Base-by-base conservation (phyloP, 148 eudicot genomes). In the Cornus florida region DNA sequence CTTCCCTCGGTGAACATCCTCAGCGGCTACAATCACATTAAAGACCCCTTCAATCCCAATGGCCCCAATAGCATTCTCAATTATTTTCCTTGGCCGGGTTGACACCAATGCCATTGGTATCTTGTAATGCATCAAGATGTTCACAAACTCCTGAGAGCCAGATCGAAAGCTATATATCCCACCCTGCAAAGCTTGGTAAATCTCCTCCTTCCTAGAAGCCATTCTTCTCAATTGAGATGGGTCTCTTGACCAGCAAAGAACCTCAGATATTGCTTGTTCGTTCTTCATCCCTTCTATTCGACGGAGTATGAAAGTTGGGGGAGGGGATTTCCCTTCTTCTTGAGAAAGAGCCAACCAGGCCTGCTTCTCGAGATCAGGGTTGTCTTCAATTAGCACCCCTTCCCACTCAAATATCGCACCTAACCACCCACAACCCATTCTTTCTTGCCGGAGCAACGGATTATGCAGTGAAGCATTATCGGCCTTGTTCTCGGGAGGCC, bases 321-420 rank as follows among this genome's bases (percentile, higher is more conserved):
- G 99, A 6, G 95, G 92, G 1, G 92, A 80, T 78, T 90, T 92
- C 10, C 97, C 98, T 91, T 96, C 99, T 84, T 96, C 99, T 77
- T 89, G 87, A 32, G 95, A 82, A 74, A 96, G 97, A 79, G 86
- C 78, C 16, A 93, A 67, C 98, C 99, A 96, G 12, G 99, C 90
- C 77, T 96, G 98, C 76, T 87, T 91, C 84, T 96, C 98, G 31
- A 88, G 90, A 78, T 91, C 92, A 41, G 97, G 92, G 77, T 90
- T 92, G 70, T 92, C 97, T 77, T 96, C 99, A 73, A 91, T 85
- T 20, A 96, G 78, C 31, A 96, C 99, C 1, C 99, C 98, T 88
- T 96, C 99, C 97, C 93, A 96, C 78, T 96, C 98, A n/a, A 96
- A 96, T 74, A 96, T 93, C 22, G 92, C 99, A 75, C 97, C 98